phyloP scores from a whole-genome alignment of 164 flowering plant genomes.

The Echeveria elegans region DNA sequence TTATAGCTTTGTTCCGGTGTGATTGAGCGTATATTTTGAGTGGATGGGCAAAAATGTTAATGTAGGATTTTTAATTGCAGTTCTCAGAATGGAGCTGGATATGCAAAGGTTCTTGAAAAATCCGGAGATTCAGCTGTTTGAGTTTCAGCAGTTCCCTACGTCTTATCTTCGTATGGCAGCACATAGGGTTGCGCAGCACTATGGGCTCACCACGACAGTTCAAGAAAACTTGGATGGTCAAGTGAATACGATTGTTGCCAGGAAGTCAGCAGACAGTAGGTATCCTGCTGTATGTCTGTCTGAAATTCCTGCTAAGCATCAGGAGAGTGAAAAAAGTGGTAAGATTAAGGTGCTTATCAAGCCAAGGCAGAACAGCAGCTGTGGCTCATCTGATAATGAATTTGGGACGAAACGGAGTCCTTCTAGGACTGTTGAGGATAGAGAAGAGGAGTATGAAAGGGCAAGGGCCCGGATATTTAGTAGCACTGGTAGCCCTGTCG shows the following conservation, averaged over 20 bases:
- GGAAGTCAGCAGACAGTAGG: slow-evolving; percentile 51
- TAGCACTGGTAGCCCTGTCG: slow-evolving; percentile 32
- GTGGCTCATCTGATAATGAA: slow-evolving; percentile 29
- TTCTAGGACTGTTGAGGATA: slow-evolving; percentile 77
- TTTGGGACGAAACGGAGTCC: slow-evolving; percentile 32
- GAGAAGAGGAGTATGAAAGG: slow-evolving; percentile 89
- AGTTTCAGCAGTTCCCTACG: slow-evolving; percentile 82
- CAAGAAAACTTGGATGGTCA: slow-evolving; percentile 53
- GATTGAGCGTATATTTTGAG: no score
- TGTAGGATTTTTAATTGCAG: neutral
- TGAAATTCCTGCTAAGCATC: slow-evolving; percentile 65
- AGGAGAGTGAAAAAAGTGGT: slow-evolving; percentile 52
- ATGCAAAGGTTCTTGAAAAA: slow-evolving; percentile 74
- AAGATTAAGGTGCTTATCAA: slow-evolving; percentile 53
- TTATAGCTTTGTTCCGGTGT: no score
- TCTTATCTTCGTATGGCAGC: slow-evolving; percentile 92
- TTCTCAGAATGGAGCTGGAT: slow-evolving; percentile 64
- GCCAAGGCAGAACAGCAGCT: slow-evolving; percentile 40
- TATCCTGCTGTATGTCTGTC: slow-evolving; percentile 58
- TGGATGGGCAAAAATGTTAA: no score
- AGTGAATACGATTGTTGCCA: slow-evolving; percentile 55
- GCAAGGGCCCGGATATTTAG: slow-evolving; percentile 94
- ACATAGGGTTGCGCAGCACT: slow-evolving; percentile 94
- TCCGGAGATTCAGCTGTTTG: slow-evolving; percentile 58
- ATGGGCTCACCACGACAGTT: slow-evolving; percentile 68